A percentile compares a stretch with the other conserved stretches of the same genome.
Conservation (phyloP, 2,329 filamentous ascomycete species). For the Trichoderma harzianum region DNA sequence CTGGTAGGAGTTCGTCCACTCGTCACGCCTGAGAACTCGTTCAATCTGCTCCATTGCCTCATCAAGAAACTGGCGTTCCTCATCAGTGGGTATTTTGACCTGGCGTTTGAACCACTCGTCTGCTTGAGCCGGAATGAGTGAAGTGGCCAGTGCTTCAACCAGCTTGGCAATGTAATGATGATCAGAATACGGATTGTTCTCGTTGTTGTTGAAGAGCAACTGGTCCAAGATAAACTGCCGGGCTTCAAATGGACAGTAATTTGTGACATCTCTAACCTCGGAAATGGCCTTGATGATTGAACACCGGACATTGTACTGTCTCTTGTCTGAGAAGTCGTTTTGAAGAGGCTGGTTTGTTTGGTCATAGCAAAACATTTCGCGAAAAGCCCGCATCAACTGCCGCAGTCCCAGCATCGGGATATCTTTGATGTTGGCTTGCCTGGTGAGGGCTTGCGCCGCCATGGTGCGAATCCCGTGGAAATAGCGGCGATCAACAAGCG, state of each 20-base stretch:
- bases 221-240: slow-evolving; percentile 85
- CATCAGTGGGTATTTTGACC: slow-evolving; percentile 44
- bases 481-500: slow-evolving; percentile 86
- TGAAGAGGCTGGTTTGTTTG: slow-evolving; percentile 75
- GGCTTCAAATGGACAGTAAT: slow-evolving; percentile 73
- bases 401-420: slow-evolving; percentile 72
- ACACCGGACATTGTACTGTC: slow-evolving; percentile 78
- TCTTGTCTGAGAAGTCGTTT: slow-evolving; percentile 88
- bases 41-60: slow-evolving; percentile 61
- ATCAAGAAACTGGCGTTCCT: slow-evolving; percentile 49
- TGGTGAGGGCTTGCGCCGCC: slow-evolving; percentile 74
- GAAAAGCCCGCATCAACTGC: slow-evolving; percentile 82
- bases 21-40: slow-evolving; percentile 63
- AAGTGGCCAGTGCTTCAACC: slow-evolving; percentile 60
- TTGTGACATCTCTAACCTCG: slow-evolving; percentile 67
- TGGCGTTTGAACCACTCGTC: slow-evolving; percentile 44
- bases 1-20: slow-evolving; percentile 65
- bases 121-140: slow-evolving; percentile 50
- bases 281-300: slow-evolving; percentile 80
- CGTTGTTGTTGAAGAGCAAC: slow-evolving; percentile 91
- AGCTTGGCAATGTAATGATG: slow-evolving; percentile 82
- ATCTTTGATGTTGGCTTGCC: slow-evolving; percentile 66
- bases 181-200: slow-evolving; percentile 83
- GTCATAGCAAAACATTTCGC: slow-evolving; percentile 81
- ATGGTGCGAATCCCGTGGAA: slow-evolving; percentile 89